Evolutionary conservation across 148 eudicot species (phyloP), one percentile per base, ranked within the genome.

Genomic region (Fagopyrum esculentum): DNA sequence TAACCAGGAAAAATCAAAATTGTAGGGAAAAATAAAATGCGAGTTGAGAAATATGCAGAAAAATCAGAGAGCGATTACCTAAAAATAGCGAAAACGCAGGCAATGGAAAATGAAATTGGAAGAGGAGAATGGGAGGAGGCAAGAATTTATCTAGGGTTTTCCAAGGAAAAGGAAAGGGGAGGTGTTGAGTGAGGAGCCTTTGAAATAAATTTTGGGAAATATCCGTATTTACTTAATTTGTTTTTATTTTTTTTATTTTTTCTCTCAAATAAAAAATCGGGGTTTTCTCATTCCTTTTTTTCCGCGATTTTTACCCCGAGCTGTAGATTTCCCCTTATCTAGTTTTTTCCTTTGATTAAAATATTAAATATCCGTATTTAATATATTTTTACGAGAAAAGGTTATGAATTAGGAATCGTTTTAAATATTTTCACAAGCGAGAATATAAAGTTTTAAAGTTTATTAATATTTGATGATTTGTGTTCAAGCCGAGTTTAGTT

Each of bases 31-130:
- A 64, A 64, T 35, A 64, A 40, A 45, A 69, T 15, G 68, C 77
- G 9, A 2, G 47, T 6, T 45, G 43, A 75, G 69, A 46, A 61
- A 61, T 75, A 11, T 75, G 72, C 56, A 63, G 77, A 29, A 75
- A 51, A 69, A 61, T 69, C 45, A 48, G 56, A 46, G 50, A 48
- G 47, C 16, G 29, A 72, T 44, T 47, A 75, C 46, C 59, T 61
- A 63, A 75, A 75, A 48, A 64, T 61, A 63, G 52, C 40, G 51
- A 71, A 71, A 71, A 45, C 29, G 47, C 73, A 71, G 52, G 29
- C 30, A 45, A 11, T 11, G 9, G 55, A 4, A 26, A 71, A 49
- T 9, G 30, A 17, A 45, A 71, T 16, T 71, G 17, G 51, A n/a
- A 13, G 22, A 15, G 46, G 46, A 5, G 46, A 40, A 64, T 12